Base-by-base conservation (phyloP, 2,329 filamentous ascomycete species). In the Hypoxylon sp. region DNA sequence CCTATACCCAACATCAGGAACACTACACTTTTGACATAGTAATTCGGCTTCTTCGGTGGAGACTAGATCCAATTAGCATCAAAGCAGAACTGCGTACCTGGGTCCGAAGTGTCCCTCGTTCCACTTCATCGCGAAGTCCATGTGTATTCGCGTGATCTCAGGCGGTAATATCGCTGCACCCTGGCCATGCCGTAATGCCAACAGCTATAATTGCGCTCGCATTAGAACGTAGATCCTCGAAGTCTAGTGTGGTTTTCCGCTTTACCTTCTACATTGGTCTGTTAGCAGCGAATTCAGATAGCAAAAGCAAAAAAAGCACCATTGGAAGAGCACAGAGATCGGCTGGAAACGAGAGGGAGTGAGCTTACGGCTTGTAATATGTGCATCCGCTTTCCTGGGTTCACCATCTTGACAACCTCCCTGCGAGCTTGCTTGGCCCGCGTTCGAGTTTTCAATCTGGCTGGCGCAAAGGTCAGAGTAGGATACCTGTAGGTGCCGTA, bases 101-200 rank as follows among this genome's bases (percentile, higher is more conserved):
- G 91, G 85, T 49, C 92, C 92, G 76, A 89, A 84, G 78, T 95
- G 90, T 46, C 91, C 92, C 52, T 86, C 84, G 46, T 87, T 82
- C 62, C 87, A 81, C 70, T 81, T 85, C 48, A 77, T 75, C 51
- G 89, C 87, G 77, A 94, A 93, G 73, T 92, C 87, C 80, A 96
- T 79, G 76, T 92, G 88, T 81, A 96, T 89, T 76, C 87, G 85
- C 46, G 89, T 89, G 56, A 96, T 87, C 74, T 93, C 87, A 28
- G 88, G 84, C 0, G 95, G 93, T 22, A 99, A 84, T 70, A 93
- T 82, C 18, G 92, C 90, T 44, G 96, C 93, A 60, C 95, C 96
- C 28, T 92, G 90, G 63, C 95, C 96, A 77, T 91, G 84, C 76
- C 91, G 89, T 79, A 98, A 61, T 26, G 52, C 40, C 40, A 77